Evolutionary conservation across 176 grass and related monocot species (phyloP), one percentile per base, ranked within the genome.

Genomic region (Saccharum officinarum): DNA sequence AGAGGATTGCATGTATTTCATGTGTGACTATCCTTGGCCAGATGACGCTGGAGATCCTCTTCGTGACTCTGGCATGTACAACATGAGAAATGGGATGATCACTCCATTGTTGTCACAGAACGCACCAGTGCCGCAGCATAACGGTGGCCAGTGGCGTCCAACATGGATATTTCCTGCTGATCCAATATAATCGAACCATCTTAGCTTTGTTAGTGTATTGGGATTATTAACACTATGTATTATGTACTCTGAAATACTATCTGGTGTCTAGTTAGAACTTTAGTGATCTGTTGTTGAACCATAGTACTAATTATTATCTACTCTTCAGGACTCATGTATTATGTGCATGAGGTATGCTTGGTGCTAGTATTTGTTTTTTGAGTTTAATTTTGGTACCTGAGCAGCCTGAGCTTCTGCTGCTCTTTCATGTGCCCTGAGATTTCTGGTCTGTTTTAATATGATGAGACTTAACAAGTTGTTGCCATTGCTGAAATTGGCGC

Each of bases 1-100:
- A 59, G 17, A 57, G 52, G 78, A 87, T 47, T 81, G 25, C 46
- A 67, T 87, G 28, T 87, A 82, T 26, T 81, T 86, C 67, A 41
- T 65, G 76, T 30, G 22, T 65, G 76, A 65, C 59, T 65, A 44
- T 79, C 1, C 50, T 54, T 2, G 50, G 50, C 50, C 50, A 54
- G 6, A 20, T 57, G 4, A 23, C 2, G 0, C 13, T 15, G 13
- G 13, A 47, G 22, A 71, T 45, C 39, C 69, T 71, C 39, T 46
- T 25, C 22, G 22, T 41, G 55, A 39, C 37, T 34, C 17, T 66
- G 46, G 63, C 26, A 2, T 69, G 17, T 78, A 45, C 83, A 59
- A 33, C 65, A 23, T 85, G 1, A 77, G 38, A 78, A 50, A 33
- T 3, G 76, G 76, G 37, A 54, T 17, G 22, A 17, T 78, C 11